phyloP scores from a whole-genome alignment of 225 moss, liverwort and hornwort species.

The Physcomitrellopsis africana region DNA sequence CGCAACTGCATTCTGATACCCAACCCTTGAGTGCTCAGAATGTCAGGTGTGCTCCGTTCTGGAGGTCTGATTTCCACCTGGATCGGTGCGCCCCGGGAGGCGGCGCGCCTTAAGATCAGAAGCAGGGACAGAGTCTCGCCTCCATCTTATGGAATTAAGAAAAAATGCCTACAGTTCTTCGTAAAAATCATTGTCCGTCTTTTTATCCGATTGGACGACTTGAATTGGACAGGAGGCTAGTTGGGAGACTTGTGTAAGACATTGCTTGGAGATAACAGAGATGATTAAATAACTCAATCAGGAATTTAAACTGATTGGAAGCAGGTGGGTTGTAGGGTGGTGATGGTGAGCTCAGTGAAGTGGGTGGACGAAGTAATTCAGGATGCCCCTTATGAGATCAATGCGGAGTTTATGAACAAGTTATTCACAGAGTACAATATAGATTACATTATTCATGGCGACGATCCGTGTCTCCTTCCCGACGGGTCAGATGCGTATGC shows the following conservation, averaged over 20 bases:
- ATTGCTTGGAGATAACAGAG: not conserved
- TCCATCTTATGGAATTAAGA: too few species aligned
- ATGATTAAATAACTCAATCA: not conserved
- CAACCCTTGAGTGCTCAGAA: too few species aligned
- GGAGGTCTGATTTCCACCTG: too few species aligned
- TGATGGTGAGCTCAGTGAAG: slow-evolving; percentile 97
- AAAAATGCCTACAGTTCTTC: too few species aligned
- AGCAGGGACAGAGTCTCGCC: too few species aligned
- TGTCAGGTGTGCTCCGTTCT: too few species aligned
- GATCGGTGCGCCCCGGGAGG: too few species aligned
- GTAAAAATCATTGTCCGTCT: too few species aligned
- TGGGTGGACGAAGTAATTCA: slow-evolving; percentile 91
- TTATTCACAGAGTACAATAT: slow-evolving; percentile 84
- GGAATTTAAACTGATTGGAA: slow-evolving; percentile 33
- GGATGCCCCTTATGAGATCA: slow-evolving; percentile 93
- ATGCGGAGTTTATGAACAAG: slow-evolving; percentile 94
- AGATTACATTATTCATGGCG: slow-evolving; percentile 98
- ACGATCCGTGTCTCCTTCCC: slow-evolving; percentile 96
- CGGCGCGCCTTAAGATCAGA: too few species aligned
- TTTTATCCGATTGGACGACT: too few species aligned
- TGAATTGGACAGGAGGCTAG: not conserved
- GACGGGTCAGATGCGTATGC: slow-evolving; percentile 97
- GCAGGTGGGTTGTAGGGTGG: slow-evolving; percentile 71
- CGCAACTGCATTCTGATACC: not conserved
- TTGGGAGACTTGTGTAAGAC: not conserved